Percentiles rank a stretch among this genome's conserved stretches.
Conservation (phyloP, 2,329 filamentous ascomycete species). For the Trichoderma oligosporum region DNA sequence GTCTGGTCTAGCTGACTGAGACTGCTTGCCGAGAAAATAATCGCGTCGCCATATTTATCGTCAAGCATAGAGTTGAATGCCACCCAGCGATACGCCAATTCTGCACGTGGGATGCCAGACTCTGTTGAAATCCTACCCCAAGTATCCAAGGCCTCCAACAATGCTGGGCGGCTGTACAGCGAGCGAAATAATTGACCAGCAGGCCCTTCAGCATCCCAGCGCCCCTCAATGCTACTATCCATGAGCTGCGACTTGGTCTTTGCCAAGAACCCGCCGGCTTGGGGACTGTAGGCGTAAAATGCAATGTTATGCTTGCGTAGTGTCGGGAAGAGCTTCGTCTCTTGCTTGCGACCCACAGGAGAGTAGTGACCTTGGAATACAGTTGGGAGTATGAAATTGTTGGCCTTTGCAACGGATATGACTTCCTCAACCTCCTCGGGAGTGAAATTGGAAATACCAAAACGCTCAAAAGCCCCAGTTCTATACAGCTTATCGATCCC, state of each 20-base stretch:
- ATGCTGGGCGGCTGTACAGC: constrained; percentile 10
- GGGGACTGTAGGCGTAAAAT: constrained; percentile 39
- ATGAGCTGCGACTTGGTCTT: constrained; percentile 1
- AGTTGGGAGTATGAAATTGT: constrained; percentile 37
- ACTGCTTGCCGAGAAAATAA: constrained; percentile 15
- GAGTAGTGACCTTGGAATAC: constrained; percentile 46
- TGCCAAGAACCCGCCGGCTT: constrained; percentile 35
- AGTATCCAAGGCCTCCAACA: not conserved
- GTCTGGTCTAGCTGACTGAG: constrained; percentile 9
- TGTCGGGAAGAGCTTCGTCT: constrained; percentile 38
- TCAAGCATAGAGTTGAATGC: constrained; percentile 11
- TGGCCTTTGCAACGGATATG: constrained; percentile 35
- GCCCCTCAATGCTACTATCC: not conserved
- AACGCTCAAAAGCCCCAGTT: not conserved
- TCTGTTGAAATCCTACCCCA: constrained; percentile 1
- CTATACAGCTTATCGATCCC: constrained; percentile 8
- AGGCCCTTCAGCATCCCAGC: not conserved
- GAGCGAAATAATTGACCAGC: constrained; percentile 5
- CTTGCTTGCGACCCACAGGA: constrained; percentile 35
- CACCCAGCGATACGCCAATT: constrained; percentile 19
- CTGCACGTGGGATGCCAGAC: constrained; percentile 1
- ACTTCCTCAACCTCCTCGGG: constrained; percentile 40
- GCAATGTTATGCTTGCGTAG: constrained; percentile 37
- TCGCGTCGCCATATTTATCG: not conserved
- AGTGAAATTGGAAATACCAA: constrained; percentile 42